Evolutionary conservation across 2,329 filamentous ascomycete genomes (phyloP).

Genomic region (Hymenoscyphus salicellus): DNA sequence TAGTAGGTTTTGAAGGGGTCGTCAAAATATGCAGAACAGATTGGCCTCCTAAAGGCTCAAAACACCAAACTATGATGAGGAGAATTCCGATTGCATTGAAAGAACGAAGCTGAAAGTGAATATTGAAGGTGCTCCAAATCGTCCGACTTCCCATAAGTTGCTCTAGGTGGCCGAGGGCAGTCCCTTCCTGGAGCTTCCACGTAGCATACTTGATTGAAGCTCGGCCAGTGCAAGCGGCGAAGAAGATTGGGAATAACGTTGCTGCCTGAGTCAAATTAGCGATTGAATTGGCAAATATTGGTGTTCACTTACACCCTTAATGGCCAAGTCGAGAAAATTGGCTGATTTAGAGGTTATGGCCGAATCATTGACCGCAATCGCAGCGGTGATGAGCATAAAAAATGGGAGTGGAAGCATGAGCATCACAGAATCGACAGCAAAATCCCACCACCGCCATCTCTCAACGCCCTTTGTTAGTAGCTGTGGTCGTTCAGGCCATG

Average conservation of each 20-base stretch:
- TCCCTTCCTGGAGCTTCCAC: conserved; percentile 33
- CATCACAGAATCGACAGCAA: conserved; percentile 19
- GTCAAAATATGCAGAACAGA: conserved; percentile 29
- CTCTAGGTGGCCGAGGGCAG: conserved; percentile 31
- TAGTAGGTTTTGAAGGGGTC: conserved; percentile 18
- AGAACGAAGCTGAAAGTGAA: conserved; percentile 30
- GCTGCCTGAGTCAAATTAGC: conserved; percentile 18
- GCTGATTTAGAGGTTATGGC: conserved; percentile 15
- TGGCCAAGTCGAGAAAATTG: conserved; percentile 19
- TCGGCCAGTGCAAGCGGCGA: conserved; percentile 33
- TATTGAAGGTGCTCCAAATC: conserved; percentile 30
- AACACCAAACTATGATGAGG: conserved; percentile 32
- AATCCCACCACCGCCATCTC: conserved; percentile 22
- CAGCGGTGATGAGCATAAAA: conserved; percentile 21
- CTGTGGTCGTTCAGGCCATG: conserved; percentile 27
- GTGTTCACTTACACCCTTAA: conserved; percentile 23
- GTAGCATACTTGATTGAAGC: conserved; percentile 29
- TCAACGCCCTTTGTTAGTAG: conserved; percentile 16
- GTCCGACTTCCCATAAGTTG: conserved; percentile 36
- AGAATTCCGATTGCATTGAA: conserved; percentile 30
- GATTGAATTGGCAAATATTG: background rate
- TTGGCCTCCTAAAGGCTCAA: conserved; percentile 37
- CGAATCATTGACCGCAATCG: conserved; percentile 21
- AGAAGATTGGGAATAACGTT: conserved; percentile 35
- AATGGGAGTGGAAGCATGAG: conserved; percentile 25